These are phyloP conservation scores for Rubia yunnanensis DNA, from an alignment of 257 asterid genomes.

Conservation along the genomic window DNA sequence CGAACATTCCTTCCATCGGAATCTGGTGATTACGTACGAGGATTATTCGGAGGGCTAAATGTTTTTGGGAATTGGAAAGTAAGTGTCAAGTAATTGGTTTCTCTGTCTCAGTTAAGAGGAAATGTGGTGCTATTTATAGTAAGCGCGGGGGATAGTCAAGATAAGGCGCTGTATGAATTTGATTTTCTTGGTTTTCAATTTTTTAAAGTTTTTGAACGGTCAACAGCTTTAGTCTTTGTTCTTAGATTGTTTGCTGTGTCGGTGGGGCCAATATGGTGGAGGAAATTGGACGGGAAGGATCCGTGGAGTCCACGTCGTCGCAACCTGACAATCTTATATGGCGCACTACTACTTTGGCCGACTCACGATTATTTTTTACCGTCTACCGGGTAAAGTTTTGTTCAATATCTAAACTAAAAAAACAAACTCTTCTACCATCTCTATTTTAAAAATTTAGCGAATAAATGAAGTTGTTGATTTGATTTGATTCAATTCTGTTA, in stretches of 20 bases:
- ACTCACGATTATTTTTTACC: too few species aligned
- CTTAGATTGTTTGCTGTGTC: not conserved
- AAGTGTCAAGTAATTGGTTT: not conserved
- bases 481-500: too few species aligned
- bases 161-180: not conserved
- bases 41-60: too few species aligned
- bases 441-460: too few species aligned
- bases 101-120: not conserved
- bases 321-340: not conserved
- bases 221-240: not conserved
- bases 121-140: not conserved
- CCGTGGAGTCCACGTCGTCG: not conserved
- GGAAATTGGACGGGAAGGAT: not conserved
- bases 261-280: not conserved
- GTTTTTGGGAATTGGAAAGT: not conserved
- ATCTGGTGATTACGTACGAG: not conserved
- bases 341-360: not conserved
- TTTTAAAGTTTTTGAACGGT: not conserved
- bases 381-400: too few species aligned
- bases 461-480: too few species aligned
- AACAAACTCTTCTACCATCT: too few species aligned
- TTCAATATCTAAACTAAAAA: too few species aligned
- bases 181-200: not conserved
- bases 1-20: not conserved
- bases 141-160: not conserved